Base-by-base conservation (phyloP, 2,329 filamentous ascomycete species). In the Calonectria naviculata region DNA sequence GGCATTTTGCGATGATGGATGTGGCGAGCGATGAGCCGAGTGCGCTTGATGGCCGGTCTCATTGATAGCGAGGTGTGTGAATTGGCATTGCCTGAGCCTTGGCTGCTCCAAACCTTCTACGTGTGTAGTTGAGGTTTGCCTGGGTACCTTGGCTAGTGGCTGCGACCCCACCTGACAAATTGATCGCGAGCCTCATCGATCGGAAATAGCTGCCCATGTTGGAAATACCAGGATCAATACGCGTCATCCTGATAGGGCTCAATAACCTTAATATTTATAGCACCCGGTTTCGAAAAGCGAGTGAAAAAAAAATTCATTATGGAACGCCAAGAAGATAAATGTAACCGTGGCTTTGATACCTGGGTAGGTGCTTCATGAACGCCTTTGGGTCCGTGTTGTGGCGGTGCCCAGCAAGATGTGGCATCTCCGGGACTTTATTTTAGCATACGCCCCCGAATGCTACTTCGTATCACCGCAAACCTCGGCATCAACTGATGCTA, bases 1-100 rank as follows among this genome's bases (percentile, higher is more conserved):
- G 77, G 29, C n/a, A 78, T 65, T 77, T 81, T 83, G 42, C 73
- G 74, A 67, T 73, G 73, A n/a, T 76, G 72, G 49, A 81, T 75
- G 71, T 82, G 80, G 17, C 74, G 74, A 46, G 75, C 49, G 49
- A 82, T 73, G 52, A 79, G 80, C 12, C 66, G 75, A 46, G 73
- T 81, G 66, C 81, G 80, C 56, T 76, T 73, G 26, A 73, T 36
- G 36, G 73, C 28, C 28, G 71, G 65, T 42, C 61, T 75, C 78
- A 79, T 81, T 46, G 56, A 68, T 38, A 60, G 44, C 47, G 47
- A 10, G 46, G 38, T 31, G 17, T 46, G 28, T 24, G 21, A 42
- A 26, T 28, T 19, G 12, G 44, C 24, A 31, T 17, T 15, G 29
- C 26, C 46, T 38, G 31, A 64, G 29, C 28, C 26, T n/a, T 36